Evolutionary conservation across 306 rosid species (phyloP).

Genomic region (Prunus mume): DNA sequence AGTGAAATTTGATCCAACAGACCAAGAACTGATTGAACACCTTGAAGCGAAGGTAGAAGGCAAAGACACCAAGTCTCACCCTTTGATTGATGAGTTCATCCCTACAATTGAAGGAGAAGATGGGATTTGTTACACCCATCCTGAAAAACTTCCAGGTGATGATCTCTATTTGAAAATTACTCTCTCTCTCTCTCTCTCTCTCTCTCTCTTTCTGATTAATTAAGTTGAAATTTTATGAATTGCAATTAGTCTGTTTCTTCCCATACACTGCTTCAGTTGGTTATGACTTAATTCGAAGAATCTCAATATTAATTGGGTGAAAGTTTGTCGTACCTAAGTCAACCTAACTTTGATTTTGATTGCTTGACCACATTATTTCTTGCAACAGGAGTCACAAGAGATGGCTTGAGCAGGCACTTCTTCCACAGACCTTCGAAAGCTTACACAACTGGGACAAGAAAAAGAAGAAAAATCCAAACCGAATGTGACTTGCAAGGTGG

Average conservation of each 20-base stretch:
- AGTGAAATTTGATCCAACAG: conserved; percentile 98
- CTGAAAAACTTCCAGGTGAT: conserved; percentile 95
- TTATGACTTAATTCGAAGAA: conserved; percentile 22
- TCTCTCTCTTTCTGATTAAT: neutral
- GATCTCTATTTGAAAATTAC: neutral
- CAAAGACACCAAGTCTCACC: conserved; percentile 83
- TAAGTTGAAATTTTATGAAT: neutral
- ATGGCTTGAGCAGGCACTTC: conserved; percentile 91
- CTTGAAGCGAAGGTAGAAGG: conserved; percentile 94
- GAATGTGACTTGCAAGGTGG: conserved; percentile 82
- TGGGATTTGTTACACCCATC: conserved; percentile 99
- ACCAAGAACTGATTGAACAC: conserved; percentile 96
- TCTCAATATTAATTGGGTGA: neutral
- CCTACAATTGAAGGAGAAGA: conserved; percentile 98
- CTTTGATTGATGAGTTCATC: conserved; percentile 94
- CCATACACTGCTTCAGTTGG: conserved; percentile 3
- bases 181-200: conserved; percentile 3
- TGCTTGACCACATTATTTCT: neutral
- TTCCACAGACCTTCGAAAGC: conserved; percentile 98
- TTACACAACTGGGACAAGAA: conserved; percentile 97
- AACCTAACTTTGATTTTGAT: conserved; percentile 54
- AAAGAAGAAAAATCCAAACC: conserved; percentile 84
- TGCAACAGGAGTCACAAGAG: conserved; percentile 75
- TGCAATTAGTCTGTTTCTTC: neutral
- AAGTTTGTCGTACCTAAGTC: conserved; percentile 55